A percentile compares a stretch with the other conserved stretches of the same genome.
Conservation (phyloP, 129 eudicot genomes). For the sunflower (Helianthus annuus) region HanXRQr2.0-SUNRISE NC_035449.2:128907289-128907788, state of each 20-base stretch:
- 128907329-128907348: not conserved
- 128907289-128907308: conserved; percentile 45
- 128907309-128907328: not conserved
- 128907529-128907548: conserved; percentile 91
- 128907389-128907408: conserved; percentile 88
- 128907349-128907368: conserved; percentile 48
- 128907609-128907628: not conserved
- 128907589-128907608: conserved; percentile 12
- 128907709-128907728: conserved; percentile 70
- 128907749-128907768: conserved; percentile 51
- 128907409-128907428: conserved; percentile 84
- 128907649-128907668: conserved; percentile 89
- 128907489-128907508: conserved; percentile 72
- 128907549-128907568: conserved; percentile 81
- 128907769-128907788: not conserved
- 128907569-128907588: conserved; percentile 32
- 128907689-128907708: conserved; percentile 83
- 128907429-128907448: conserved; percentile 47
- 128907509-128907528: conserved; percentile 90
- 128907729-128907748: conserved; percentile 60
- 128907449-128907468: conserved; percentile 42
- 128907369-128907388: conserved; percentile 85
- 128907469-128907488: conserved; percentile 65
- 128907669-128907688: conserved; percentile 94
- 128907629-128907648: conserved; percentile 33